Percentiles rank a stretch among this genome's conserved stretches.
These are phyloP conservation scores for Penicillium brasilianum DNA, from an alignment of 2,329 filamentous ascomycete species.

Conservation along the genomic window DNA sequence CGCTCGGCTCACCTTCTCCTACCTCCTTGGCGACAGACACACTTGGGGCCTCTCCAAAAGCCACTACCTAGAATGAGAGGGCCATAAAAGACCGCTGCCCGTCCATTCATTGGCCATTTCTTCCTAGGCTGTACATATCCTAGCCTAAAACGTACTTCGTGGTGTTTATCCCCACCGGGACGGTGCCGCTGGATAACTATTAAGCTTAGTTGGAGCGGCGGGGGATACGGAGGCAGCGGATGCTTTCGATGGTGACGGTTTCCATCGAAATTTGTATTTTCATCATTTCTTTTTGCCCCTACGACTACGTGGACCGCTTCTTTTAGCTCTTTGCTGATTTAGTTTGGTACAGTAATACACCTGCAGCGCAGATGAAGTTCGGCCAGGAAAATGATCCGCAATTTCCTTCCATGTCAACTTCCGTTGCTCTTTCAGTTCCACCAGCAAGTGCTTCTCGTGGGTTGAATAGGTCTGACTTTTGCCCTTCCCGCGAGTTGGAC, in stretches of 20 bases:
- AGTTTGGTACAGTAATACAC: slow-evolving; percentile 14
- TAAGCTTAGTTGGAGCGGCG: not conserved
- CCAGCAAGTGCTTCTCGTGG: slow-evolving; percentile 4
- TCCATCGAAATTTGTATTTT: slow-evolving; percentile 7
- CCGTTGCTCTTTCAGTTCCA: slow-evolving; percentile 10
- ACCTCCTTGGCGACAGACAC: not conserved
- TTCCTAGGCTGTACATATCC: not conserved
- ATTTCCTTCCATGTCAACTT: slow-evolving; percentile 12
- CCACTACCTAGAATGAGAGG: not conserved
- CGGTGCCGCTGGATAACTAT: not conserved
- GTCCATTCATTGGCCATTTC: not conserved
- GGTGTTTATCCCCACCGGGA: not conserved
- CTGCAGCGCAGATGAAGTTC: not conserved
- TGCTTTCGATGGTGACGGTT: slow-evolving; percentile 1
- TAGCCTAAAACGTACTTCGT: not conserved
- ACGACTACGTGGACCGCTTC: not conserved
- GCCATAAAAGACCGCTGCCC: not conserved
- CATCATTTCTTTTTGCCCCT: slow-evolving; percentile 9
- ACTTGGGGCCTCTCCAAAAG: not conserved
- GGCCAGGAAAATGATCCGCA: slow-evolving; percentile 9
- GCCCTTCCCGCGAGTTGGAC: not conserved
- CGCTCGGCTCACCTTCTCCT: slow-evolving; percentile 5
- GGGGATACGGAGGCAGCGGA: not conserved
- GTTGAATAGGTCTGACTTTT: slow-evolving; percentile 7
- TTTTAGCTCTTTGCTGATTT: slow-evolving; percentile 1